A percentile compares a stretch with the other conserved stretches of the same genome.
These are phyloP conservation scores for Rubroboletus satanas DNA, from an alignment of 768 basidiomycete genomes.

Conservation along the genomic window DNA sequence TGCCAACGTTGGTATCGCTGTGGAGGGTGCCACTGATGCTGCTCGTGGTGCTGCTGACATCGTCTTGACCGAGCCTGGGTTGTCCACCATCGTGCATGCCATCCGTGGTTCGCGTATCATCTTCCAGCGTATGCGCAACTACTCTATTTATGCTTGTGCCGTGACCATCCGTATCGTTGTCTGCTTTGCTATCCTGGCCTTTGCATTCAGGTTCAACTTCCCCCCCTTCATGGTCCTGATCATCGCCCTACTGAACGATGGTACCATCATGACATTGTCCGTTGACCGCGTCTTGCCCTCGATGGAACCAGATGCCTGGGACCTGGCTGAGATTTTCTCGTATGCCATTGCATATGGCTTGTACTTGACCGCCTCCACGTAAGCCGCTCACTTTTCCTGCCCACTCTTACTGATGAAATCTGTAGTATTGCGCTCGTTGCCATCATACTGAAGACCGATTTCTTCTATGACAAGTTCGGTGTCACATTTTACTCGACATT, in stretches of 20 bases:
- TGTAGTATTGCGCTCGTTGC: constrained; percentile 69
- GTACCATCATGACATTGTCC: constrained; percentile 98
- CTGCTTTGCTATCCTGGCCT: constrained; percentile 93
- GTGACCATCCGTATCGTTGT: constrained; percentile 99
- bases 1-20: constrained; percentile 99
- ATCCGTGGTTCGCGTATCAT: constrained; percentile 98
- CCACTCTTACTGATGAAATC: constrained; percentile 7
- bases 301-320: constrained; percentile 91
- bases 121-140: constrained; percentile 99
- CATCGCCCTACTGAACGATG: constrained; percentile 95
- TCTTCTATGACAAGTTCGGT: constrained; percentile 86
- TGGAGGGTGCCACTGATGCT: constrained; percentile 98
- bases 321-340: constrained; percentile 92
- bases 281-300: constrained; percentile 95
- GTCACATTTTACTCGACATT: constrained; percentile 47
- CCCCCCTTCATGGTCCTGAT: constrained; percentile 99
- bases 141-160: constrained; percentile 94
- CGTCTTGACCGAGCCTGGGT: constrained; percentile 95
- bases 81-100: constrained; percentile 98
- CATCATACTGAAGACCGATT: constrained; percentile 80
- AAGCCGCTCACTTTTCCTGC: constrained; percentile 29
- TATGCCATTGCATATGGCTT: constrained; percentile 95
- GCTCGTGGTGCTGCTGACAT: constrained; percentile 99
- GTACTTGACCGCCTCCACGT: constrained; percentile 92
- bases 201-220: constrained; percentile 97